Evolutionary conservation across 768 basidiomycete genomes (phyloP), one percentile per base, ranked within the genome.

Genomic region (Sistotremastrum niveocremeum): DNA sequence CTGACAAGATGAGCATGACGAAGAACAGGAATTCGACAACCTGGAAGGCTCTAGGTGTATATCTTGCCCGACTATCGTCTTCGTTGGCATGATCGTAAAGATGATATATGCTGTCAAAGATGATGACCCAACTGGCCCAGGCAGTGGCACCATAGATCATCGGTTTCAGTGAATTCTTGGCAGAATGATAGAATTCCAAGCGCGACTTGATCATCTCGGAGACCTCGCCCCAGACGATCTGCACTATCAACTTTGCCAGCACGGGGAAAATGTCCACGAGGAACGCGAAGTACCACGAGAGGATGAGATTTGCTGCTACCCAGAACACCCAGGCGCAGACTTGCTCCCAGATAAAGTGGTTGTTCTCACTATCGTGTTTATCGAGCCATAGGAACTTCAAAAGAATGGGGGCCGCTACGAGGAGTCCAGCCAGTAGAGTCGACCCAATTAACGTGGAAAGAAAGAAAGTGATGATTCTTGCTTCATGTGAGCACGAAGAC

Each of bases 311-410:
- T 36, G 80, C 72, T 4, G 84, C 85, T 5, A 74, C 76, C 83
- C 84, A 88, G 60, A 83, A 84, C 3, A 86, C 65, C 84, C 84
- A 88, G 3, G 81, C 79, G 57, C 81, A 67, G 39, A 81, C 59
- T 57, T 81, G 86, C 50, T 78, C 71, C 45, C 71, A 71, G 50
- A 84, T 70, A 50, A 71, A 81, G 31, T 65, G 68, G 10, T 81
- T 72, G 51, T 76, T 64, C 20, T 52, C 37, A 11, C 72, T 72
- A 5, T 70, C 73, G 46, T 81, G 58, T 0, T 72, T 73, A 39
- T 75, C 70, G 55, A 79, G 82, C 78, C 79, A 87, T 57, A 73
- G 73, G 58, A 83, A 77, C 51, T 81, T 73, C 40, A 85, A 56
- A 40, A 84, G 56, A 30, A 88, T 53, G 6, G 75, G 79, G 20